These are phyloP conservation scores for Murraya paniculata DNA, from an alignment of 345 rosid genomes.

Conservation along the genomic window DNA sequence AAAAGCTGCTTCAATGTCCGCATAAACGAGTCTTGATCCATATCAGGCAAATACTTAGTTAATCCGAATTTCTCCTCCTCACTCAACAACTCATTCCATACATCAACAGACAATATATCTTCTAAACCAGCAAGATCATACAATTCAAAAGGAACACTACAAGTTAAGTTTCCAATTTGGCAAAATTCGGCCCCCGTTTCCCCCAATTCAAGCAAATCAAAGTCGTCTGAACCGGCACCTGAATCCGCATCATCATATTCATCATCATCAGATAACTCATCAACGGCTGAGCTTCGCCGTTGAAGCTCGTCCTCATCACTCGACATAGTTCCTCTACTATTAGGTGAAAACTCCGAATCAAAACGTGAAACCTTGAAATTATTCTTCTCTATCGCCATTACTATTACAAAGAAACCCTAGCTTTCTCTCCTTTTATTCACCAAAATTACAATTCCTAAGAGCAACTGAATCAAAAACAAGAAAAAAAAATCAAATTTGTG, in stretches of 20 bases:
- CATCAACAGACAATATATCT: constrained; percentile 83
- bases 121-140: constrained; percentile 76
- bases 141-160: constrained; percentile 83
- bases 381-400: constrained; percentile 98
- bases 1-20: constrained; percentile 74
- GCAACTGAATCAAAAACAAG: constrained; percentile 16
- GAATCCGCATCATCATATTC: constrained; percentile 92
- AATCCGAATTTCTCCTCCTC: constrained; percentile 83
- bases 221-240: constrained; percentile 96
- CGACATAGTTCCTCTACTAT: constrained; percentile 67
- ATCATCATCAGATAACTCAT: constrained; percentile 68
- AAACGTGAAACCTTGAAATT: constrained; percentile 72
- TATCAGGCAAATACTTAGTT: constrained; percentile 69
- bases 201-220: constrained; percentile 87
- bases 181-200: constrained; percentile 91
- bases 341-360: constrained; percentile 78
- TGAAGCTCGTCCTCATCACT: constrained; percentile 73
- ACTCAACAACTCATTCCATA: constrained; percentile 83
- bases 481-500: constrained; percentile 10
- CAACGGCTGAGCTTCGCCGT: constrained; percentile 47
- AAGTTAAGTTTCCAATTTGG: constrained; percentile 75
- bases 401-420: constrained; percentile 9
- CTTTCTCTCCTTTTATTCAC: not conserved
- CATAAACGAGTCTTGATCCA: constrained; percentile 72
- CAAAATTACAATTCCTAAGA: constrained; percentile 2